Evolutionary conservation across 2,329 filamentous ascomycete species (phyloP).

Genomic region (Chaetomiaceae sp.): DNA sequence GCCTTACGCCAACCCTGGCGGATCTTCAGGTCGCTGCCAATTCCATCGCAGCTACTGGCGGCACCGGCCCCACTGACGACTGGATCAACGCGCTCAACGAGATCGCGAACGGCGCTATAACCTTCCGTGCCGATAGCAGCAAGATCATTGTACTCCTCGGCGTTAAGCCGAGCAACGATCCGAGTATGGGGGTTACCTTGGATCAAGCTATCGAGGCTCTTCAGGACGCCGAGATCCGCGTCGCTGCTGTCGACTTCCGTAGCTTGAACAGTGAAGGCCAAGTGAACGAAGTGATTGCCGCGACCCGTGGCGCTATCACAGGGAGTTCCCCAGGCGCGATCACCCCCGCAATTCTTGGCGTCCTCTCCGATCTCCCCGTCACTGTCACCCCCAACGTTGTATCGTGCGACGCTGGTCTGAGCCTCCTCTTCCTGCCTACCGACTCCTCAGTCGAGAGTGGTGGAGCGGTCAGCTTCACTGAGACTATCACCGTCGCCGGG

Average conservation of each 20-base stretch:
- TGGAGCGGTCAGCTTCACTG: background rate
- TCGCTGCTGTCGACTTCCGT: background rate
- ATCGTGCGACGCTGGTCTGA: background rate
- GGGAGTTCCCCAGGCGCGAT: background rate
- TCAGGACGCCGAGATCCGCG: background rate
- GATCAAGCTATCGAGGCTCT: background rate
- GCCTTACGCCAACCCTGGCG: background rate
- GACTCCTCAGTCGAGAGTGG: background rate
- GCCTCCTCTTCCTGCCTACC: background rate
- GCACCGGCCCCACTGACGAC: background rate
- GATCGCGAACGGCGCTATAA: background rate
- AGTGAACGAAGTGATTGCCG: background rate
- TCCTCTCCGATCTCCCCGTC: too few species aligned
- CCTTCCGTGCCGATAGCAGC: background rate
- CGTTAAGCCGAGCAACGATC: background rate
- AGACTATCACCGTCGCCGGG: background rate
- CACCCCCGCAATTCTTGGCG: background rate
- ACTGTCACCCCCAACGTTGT: too few species aligned
- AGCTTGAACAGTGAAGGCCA: background rate
- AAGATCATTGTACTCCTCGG: background rate
- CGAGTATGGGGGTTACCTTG: background rate
- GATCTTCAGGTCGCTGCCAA: background rate
- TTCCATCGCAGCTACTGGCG: background rate
- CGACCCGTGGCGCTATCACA: background rate
- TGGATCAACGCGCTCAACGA: background rate